Evolutionary conservation across 1,139 yeast genomes (phyloP).

Genomic region (Saccharomycopsis hybrid): DNA sequence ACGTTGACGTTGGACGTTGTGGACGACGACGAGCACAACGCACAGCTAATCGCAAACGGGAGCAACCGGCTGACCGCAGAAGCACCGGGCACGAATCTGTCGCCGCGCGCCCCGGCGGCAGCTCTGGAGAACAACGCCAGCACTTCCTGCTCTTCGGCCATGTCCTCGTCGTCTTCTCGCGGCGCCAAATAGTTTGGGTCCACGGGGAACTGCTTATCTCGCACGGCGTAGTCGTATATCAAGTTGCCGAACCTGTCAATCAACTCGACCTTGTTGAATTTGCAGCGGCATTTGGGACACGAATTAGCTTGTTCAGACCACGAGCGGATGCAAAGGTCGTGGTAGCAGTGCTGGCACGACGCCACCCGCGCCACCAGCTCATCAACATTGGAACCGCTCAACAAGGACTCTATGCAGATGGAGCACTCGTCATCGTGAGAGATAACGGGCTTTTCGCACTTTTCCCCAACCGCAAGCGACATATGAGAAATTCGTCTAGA

Average conservation of each 20-base stretch:
- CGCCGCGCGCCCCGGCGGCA: too few species aligned
- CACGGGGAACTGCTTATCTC: slow-evolving; percentile 28
- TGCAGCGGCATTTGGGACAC: slow-evolving; percentile 46
- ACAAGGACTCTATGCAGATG: slow-evolving; percentile 41
- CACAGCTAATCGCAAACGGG: slow-evolving; percentile 24
- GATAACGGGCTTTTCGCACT: background rate
- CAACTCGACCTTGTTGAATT: slow-evolving; percentile 16
- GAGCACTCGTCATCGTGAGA: slow-evolving; percentile 34
- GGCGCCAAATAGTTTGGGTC: slow-evolving; percentile 26
- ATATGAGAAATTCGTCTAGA: background rate
- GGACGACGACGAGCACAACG: slow-evolving; percentile 23
- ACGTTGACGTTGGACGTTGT: slow-evolving; percentile 21
- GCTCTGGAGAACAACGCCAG: too few species aligned
- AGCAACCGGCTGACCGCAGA: slow-evolving; percentile 19
- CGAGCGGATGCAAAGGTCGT: slow-evolving; percentile 38
- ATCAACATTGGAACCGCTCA: slow-evolving; percentile 18
- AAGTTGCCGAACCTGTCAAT: slow-evolving; percentile 10
- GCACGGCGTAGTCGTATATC: slow-evolving; percentile 15
- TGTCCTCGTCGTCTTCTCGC: slow-evolving; percentile 18
- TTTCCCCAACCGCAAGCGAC: background rate
- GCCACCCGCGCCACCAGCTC: slow-evolving; percentile 34
- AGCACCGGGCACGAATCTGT: too few species aligned
- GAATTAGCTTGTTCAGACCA: slow-evolving; percentile 47
- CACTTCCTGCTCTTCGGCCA: slow-evolving; percentile 12
- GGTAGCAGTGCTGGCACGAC: slow-evolving; percentile 41